Conservation (phyloP, 805 yeast genomes). For the Naumovozyma dairenensis region DNA sequence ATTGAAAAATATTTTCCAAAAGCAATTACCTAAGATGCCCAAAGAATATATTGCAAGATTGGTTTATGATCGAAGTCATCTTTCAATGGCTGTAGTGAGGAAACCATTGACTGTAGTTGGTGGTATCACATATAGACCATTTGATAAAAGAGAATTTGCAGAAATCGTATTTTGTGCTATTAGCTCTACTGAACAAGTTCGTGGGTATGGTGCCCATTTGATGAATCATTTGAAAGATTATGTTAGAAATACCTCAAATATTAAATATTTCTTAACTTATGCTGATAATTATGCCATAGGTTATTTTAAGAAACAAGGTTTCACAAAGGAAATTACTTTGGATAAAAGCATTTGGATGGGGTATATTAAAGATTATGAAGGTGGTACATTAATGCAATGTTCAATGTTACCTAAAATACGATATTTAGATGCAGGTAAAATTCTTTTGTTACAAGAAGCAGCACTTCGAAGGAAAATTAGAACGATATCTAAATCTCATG, state of each 20-base stretch:
- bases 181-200: constrained; percentile 91
- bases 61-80: constrained; percentile 88
- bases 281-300: constrained; percentile 99
- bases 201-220: constrained; percentile 97
- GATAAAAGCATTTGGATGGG: constrained; percentile 94
- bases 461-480: constrained; percentile 81
- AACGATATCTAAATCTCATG: constrained; percentile 65
- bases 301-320: constrained; percentile 95
- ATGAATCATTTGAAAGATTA: constrained; percentile 98
- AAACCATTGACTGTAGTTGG: constrained; percentile 95
- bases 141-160: constrained; percentile 82
- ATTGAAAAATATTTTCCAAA: constrained; percentile 88
- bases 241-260: constrained; percentile 77
- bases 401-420: constrained; percentile 82
- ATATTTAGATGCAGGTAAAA: constrained; percentile 81
- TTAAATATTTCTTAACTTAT: constrained; percentile 81
- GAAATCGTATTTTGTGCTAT: constrained; percentile 98
- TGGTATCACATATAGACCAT: constrained; percentile 94
- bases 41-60: constrained; percentile 89
- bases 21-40: constrained; percentile 98
- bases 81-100: constrained; percentile 91
- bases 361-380: constrained; percentile 96
- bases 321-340: constrained; percentile 85
- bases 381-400: constrained; percentile 97
- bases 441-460: constrained; percentile 79